Evolutionary conservation across 768 basidiomycete genomes (phyloP).

Genomic region (Boletales sp.): DNA sequence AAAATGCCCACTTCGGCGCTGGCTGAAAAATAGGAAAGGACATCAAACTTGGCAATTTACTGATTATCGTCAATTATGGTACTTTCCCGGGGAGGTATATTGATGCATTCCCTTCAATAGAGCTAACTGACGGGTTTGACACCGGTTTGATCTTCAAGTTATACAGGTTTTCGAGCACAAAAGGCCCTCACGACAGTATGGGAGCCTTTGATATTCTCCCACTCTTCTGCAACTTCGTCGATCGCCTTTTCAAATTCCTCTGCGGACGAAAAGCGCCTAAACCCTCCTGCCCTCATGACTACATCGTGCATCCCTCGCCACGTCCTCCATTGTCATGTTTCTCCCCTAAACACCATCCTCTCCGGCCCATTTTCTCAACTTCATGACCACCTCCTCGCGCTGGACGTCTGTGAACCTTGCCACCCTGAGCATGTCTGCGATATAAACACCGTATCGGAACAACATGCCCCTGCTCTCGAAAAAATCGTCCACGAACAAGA

Average conservation of each 20-base stretch:
- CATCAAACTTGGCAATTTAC: no score
- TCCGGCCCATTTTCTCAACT: constrained; percentile 19
- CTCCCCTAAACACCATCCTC: constrained; percentile 12
- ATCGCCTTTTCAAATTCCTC: constrained; percentile 18
- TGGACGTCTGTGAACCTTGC: constrained; percentile 13
- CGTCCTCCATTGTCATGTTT: constrained; percentile 7
- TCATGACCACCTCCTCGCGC: constrained; percentile 8
- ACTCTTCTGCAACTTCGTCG: constrained; percentile 19
- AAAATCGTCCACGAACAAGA: constrained; percentile 2
- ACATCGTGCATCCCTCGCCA: constrained; percentile 20
- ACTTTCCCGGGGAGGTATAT: no score
- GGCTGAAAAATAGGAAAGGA: no score
- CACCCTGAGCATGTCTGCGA: constrained; percentile 3
- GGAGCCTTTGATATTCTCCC: constrained; percentile 8
- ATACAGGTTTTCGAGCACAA: not conserved
- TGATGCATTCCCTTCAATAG: no score
- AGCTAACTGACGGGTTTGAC: no score
- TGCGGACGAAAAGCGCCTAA: constrained; percentile 14
- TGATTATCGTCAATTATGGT: no score
- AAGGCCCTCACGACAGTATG: not conserved
- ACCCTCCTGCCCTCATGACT: constrained; percentile 20
- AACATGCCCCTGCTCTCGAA: not conserved
- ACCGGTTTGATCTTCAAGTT: no score
- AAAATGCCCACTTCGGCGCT: no score
- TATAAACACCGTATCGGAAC: not conserved